These are phyloP conservation scores for Cucumis melo DNA, from an alignment of 306 rosid genomes.

Conservation along the genomic window DNA sequence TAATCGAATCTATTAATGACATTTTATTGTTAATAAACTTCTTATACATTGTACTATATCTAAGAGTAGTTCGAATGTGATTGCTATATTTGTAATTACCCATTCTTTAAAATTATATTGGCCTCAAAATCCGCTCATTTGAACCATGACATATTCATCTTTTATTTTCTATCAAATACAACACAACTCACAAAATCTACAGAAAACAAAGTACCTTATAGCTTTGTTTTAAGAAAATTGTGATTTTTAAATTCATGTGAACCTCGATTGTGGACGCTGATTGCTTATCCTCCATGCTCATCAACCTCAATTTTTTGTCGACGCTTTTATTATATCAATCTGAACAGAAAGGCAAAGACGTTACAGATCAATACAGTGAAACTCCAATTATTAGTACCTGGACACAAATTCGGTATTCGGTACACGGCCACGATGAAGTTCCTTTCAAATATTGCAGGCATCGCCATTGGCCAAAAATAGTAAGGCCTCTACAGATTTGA, in stretches of 20 bases:
- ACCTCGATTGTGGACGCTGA: background rate
- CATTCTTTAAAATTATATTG: no score
- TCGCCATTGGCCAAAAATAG: background rate
- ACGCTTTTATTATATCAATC: background rate
- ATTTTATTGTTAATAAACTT: no score
- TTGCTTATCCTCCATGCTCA: background rate
- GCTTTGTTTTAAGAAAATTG: no score
- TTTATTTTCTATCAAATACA: no score
- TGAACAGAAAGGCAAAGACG: background rate
- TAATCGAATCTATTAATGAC: no score
- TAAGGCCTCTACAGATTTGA: constrained; percentile 22
- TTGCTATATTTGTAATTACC: no score
- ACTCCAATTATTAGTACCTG: background rate
- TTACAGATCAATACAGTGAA: background rate
- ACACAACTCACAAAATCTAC: no score
- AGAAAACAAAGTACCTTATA: no score
- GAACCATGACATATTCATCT: no score
- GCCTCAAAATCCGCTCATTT: no score
- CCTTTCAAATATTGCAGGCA: background rate
- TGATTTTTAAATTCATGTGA: background rate
- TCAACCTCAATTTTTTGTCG: background rate
- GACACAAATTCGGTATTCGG: background rate
- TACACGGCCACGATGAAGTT: background rate
- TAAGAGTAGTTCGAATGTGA: no score
- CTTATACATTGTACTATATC: no score